Conservation (phyloP, 169 alveolate species). For the Eimeria acervulina region DNA sequence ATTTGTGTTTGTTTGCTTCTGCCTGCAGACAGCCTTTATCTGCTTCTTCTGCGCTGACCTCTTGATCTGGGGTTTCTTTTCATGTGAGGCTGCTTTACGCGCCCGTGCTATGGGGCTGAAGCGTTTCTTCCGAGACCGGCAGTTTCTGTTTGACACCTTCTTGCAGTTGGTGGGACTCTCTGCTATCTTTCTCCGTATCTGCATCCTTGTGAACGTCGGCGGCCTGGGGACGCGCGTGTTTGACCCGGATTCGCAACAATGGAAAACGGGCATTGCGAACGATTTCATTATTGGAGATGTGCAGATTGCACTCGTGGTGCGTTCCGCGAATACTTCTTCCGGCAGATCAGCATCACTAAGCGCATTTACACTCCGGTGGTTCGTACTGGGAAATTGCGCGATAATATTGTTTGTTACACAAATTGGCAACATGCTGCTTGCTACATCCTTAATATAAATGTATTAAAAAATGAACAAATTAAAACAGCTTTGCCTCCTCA, state of each 20-base stretch:
- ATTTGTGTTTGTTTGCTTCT: background rate
- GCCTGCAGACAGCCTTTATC: conserved; percentile 63
- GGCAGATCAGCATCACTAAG: background rate
- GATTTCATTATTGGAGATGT: conserved; percentile 62
- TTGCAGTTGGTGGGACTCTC: conserved; percentile 74
- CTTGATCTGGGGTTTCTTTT: conserved; percentile 54
- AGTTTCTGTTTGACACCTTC: conserved; percentile 65
- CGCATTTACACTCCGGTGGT: background rate
- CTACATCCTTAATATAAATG: too few species aligned
- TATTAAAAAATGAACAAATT: too few species aligned
- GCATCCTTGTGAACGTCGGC: conserved; percentile 50
- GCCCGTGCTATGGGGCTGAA: conserved; percentile 60
- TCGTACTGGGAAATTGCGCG: background rate
- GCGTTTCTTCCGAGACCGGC: conserved; percentile 45
- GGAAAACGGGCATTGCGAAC: conserved; percentile 53
- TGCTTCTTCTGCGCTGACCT: conserved; percentile 60
- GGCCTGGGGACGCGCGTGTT: conserved; percentile 78
- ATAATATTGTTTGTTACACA: too few species aligned
- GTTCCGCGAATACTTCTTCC: background rate
- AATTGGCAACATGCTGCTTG: too few species aligned
- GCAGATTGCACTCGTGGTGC: conserved; percentile 55
- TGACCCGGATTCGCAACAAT: conserved; percentile 62
- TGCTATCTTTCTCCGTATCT: conserved; percentile 68
- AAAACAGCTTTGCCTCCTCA: too few species aligned
- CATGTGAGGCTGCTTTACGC: conserved; percentile 71